Evolutionary conservation across 2,329 filamentous ascomycete genomes (phyloP).

Genomic region (Pyrenophora teres): DNA sequence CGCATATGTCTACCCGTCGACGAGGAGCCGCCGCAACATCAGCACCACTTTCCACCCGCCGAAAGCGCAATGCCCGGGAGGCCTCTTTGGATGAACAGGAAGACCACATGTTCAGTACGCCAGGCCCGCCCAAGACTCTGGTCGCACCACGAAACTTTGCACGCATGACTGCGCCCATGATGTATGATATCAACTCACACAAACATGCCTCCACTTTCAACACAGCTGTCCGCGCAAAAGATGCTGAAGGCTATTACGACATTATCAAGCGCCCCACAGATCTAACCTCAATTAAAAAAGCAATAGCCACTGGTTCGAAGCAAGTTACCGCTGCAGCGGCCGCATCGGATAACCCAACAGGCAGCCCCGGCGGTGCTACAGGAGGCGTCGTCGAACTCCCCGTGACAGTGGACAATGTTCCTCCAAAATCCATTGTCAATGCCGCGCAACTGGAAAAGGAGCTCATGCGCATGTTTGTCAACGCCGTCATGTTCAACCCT

Average conservation of each 20-base stretch:
- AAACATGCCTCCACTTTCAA: constrained; percentile 59
- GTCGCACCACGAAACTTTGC: constrained; percentile 56
- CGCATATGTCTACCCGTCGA: constrained; percentile 39
- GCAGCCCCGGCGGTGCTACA: constrained; percentile 62
- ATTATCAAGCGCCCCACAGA: constrained; percentile 59
- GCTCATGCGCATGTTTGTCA: constrained; percentile 94
- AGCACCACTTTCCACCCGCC: constrained; percentile 44
- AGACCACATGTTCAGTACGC: constrained; percentile 31
- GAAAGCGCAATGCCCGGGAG: constrained; percentile 48
- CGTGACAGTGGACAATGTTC: constrained; percentile 75
- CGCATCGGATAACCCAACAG: constrained; percentile 60
- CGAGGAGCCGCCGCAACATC: constrained; percentile 26
- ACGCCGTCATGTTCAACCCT: constrained; percentile 97
- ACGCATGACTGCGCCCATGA: constrained; percentile 54
- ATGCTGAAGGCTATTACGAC: constrained; percentile 57
- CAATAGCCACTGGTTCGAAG: constrained; percentile 56
- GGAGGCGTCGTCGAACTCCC: constrained; percentile 56
- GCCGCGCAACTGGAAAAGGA: constrained; percentile 91
- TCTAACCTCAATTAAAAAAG: constrained; percentile 56
- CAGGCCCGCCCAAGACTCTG: constrained; percentile 40
- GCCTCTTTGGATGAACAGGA: constrained; percentile 40
- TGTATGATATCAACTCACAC: constrained; percentile 58
- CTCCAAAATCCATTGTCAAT: constrained; percentile 90
- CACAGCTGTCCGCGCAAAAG: constrained; percentile 54
- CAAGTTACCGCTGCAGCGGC: constrained; percentile 59